Conservation (phyloP, 441 rosid genomes). For the Macaranga tanarius region DNA sequence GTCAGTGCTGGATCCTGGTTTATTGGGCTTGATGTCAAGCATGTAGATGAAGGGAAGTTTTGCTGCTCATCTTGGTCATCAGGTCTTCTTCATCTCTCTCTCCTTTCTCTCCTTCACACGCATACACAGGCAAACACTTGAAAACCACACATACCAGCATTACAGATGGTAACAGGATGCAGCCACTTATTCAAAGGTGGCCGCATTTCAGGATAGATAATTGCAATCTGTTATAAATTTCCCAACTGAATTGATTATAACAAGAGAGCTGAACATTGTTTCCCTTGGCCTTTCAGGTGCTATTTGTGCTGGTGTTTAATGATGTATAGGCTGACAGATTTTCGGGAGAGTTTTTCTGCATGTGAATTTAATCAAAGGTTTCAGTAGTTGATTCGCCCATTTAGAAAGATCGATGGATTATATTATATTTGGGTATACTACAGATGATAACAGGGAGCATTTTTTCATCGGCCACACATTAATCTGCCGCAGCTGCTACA, state of each 20-base stretch:
- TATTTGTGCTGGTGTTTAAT: constrained; percentile 79
- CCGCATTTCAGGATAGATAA: background rate
- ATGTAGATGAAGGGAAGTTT: constrained; percentile 78
- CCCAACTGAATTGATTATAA: background rate
- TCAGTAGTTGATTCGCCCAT: background rate
- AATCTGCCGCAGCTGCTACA: background rate
- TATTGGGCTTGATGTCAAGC: constrained; percentile 76
- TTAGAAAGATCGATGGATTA: background rate
- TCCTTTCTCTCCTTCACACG: background rate
- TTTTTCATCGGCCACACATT: background rate
- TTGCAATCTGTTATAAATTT: background rate
- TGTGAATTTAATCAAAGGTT: background rate
- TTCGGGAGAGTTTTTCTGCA: background rate
- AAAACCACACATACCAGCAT: background rate
- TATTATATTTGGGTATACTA: background rate
- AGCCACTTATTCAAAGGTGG: background rate
- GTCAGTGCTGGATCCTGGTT: constrained; percentile 95
- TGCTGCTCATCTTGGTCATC: constrained; percentile 97
- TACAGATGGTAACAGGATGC: background rate
- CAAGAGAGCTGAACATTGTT: background rate
- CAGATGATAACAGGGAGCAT: background rate
- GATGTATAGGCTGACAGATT: constrained; percentile 3
- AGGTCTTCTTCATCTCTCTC: constrained; percentile 43
- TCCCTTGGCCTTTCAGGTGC: constrained; percentile 56
- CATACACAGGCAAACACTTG: background rate